A percentile compares a stretch with the other conserved stretches of the same genome.
phyloP scores from a whole-genome alignment of 352 stramenopile genomes.

The Pythium sukuiense region DNA sequence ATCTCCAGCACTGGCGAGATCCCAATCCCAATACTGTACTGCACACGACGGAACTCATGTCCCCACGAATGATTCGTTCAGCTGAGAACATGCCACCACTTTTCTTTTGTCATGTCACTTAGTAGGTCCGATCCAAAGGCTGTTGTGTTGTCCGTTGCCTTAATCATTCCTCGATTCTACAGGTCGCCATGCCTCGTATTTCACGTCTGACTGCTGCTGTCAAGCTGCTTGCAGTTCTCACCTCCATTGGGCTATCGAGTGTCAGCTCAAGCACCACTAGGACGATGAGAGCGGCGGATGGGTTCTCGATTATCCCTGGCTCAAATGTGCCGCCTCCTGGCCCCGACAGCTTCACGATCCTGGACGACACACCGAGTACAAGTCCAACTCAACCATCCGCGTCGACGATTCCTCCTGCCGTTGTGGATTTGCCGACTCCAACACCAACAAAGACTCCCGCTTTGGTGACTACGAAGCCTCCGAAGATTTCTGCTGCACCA shows the following conservation, averaged over 20 bases:
- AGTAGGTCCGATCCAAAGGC: not conserved
- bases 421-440: not conserved
- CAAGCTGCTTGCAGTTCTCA: not conserved
- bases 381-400: not conserved
- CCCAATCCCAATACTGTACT: not conserved
- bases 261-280: not conserved
- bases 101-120: not conserved
- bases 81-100: not conserved
- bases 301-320: not conserved
- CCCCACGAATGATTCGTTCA: not conserved
- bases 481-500: not conserved
- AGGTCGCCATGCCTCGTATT: not conserved
- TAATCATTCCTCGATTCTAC: not conserved
- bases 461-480: not conserved
- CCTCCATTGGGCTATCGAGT: not conserved
- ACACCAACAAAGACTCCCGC: not conserved
- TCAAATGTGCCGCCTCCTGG: not conserved
- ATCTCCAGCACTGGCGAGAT: not conserved
- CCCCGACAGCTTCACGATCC: not conserved
- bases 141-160: not conserved
- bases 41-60: not conserved
- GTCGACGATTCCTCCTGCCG: not conserved
- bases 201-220: not conserved
- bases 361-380: not conserved
- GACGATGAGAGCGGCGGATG: not conserved